Conservation (phyloP, 768 basidiomycete genomes). For the Candolleomyces eurysporus region DNA sequence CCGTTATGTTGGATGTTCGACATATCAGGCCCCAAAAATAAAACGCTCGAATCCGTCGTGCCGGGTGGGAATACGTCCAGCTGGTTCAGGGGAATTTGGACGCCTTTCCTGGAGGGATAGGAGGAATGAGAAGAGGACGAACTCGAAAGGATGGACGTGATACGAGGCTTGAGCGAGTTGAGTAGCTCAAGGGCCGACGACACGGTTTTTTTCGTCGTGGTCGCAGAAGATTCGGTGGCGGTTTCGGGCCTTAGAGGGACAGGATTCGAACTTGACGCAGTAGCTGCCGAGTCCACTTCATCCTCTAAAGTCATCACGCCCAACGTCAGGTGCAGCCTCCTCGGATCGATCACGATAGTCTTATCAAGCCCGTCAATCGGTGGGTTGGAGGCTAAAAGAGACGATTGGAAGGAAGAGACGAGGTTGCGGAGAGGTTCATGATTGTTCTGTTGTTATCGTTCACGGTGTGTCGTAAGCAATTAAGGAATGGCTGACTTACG, state of each 20-base stretch:
- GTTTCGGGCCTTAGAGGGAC: background rate
- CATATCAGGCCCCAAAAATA: constrained; percentile 51
- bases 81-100: constrained; percentile 39
- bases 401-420: constrained; percentile 36
- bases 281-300: background rate
- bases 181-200: constrained; percentile 43
- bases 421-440: constrained; percentile 35
- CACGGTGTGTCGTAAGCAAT: background rate
- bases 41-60: constrained; percentile 45
- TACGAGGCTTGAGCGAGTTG: constrained; percentile 34
- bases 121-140: too few species aligned
- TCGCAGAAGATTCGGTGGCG: background rate
- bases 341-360: constrained; percentile 55
- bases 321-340: constrained; percentile 69
- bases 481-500: background rate
- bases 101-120: background rate
- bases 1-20: constrained; percentile 22
- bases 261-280: too few species aligned
- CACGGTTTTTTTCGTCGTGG: constrained; percentile 26
- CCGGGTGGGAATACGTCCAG: constrained; percentile 45
- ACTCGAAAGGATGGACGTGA: constrained; percentile 37
- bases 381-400: constrained; percentile 6
- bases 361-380: constrained; percentile 55
- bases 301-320: constrained; percentile 65
- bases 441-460: constrained; percentile 21